Evolutionary conservation across 176 grass and related monocot species (phyloP).

Genomic region (Raddia distichophylla): DNA sequence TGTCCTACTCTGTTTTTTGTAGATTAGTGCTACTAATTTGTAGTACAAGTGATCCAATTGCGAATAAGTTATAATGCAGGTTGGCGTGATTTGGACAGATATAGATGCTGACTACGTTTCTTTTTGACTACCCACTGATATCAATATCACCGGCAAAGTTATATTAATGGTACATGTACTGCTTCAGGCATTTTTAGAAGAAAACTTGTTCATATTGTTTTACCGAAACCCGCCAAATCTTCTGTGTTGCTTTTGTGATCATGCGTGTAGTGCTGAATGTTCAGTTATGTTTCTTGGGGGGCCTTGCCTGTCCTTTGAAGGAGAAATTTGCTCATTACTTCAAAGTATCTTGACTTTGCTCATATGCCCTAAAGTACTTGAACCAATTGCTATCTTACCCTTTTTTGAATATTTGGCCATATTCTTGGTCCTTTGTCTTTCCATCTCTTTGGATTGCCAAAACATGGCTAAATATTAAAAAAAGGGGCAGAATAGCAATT

Average conservation of each 20-base stretch:
- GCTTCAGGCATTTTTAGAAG: not conserved
- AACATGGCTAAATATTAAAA: too few relatives aligned
- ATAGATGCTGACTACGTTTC: not conserved
- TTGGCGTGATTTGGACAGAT: not conserved
- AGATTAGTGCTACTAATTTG: not conserved
- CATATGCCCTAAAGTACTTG: too few relatives aligned
- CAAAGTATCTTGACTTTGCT: too few relatives aligned
- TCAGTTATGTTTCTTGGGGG: not conserved
- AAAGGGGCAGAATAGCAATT: too few relatives aligned
- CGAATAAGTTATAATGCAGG: not conserved
- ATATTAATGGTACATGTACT: not conserved
- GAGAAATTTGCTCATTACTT: too few relatives aligned
- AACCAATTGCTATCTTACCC: too few relatives aligned
- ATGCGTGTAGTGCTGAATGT: not conserved
- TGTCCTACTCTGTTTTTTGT: not conserved
- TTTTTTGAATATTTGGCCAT: too few relatives aligned
- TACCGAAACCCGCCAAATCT: not conserved
- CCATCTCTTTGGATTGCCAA: too few relatives aligned
- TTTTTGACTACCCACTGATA: not conserved
- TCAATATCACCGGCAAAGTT: not conserved
- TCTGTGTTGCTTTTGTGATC: not conserved
- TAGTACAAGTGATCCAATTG: not conserved
- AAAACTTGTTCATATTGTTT: not conserved
- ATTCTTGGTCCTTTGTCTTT: too few relatives aligned
- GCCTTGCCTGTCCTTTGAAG: not conserved